Evolutionary conservation across 1,284 basidiomycete genomes (phyloP).

Genomic region (Cerrena zonata): DNA sequence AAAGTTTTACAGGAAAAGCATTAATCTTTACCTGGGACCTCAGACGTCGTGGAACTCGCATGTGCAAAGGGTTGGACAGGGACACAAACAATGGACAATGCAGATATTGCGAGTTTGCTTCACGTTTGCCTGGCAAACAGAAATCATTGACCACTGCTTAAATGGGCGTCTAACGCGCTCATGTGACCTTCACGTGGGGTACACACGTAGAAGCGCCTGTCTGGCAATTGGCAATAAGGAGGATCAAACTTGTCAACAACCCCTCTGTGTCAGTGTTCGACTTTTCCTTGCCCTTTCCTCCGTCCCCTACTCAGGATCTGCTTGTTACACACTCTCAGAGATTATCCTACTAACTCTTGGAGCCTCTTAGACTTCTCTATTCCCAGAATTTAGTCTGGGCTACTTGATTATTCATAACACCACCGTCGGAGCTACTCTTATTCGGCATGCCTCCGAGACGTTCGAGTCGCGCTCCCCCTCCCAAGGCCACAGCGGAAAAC

Average conservation of each 20-base stretch:
- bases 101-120: neutral
- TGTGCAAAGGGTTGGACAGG: too few relatives aligned
- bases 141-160: neutral
- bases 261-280: neutral
- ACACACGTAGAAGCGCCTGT: neutral
- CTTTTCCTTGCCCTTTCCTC: neutral
- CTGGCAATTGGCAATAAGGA: neutral
- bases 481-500: constrained; percentile 27
- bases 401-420: neutral
- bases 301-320: neutral
- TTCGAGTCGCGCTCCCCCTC: constrained; percentile 44
- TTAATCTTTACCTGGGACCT: neutral
- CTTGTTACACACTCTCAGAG: neutral
- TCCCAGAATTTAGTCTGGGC: neutral
- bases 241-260: neutral
- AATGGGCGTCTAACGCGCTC: neutral
- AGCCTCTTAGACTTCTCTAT: neutral
- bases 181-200: constrained; percentile 5
- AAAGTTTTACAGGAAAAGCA: too few relatives aligned
- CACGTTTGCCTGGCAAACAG: neutral
- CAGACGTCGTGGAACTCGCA: neutral
- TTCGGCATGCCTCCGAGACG: constrained; percentile 30
- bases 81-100: too few relatives aligned
- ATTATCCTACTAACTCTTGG: neutral
- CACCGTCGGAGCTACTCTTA: neutral